Evolutionary conservation across 2,329 filamentous ascomycete species (phyloP), one percentile per base, ranked within the genome.

Genomic region (Trichophyton schoenleinii): DNA sequence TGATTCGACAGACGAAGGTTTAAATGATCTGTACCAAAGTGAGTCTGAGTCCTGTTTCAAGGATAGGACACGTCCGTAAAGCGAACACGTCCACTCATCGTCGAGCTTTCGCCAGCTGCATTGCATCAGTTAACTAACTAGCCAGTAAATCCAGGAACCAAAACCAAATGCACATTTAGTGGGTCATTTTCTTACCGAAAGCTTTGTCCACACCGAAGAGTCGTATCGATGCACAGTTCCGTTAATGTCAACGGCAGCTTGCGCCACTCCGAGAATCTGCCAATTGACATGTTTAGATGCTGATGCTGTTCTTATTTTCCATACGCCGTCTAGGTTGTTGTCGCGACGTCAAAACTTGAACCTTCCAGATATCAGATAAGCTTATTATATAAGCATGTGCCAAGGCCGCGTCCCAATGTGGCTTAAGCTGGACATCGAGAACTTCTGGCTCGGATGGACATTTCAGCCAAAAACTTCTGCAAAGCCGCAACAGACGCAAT

Each of bases 141-240:
- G 6, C 8, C 25, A 3, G 48, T 22, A 58, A 36, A 25, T 62
- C 59, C 49, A 22, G 55, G 25, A 31, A 2, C 3, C 34, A 13
- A 13, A 31, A 2, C 3, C 34, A 13, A 13, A 13, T 13, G 11
- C 34, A 38, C 34, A 38, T 38, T 9, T 2, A 11, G 34, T 9
- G 9, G 11, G 11, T 38, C 28, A 9, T 60, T 44, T 49, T 65
- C 66, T 63, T 73, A 84, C 83, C 84, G 77, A 67, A 99, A 99
- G 0, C 92, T 96, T 73, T 99, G 94, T 2, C 94, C 94, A 72
- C 94, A 99, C 64, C 92, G 86, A 38, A 99, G 78, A 0, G 91
- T 96, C 0, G 92, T 99, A 68, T 96, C 90, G 66, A 99, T 91
- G 72, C 90, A 96, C 3, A 99, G 82, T 71, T 99, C 94, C 3